Evolutionary conservation across 768 basidiomycete species (phyloP).

Genomic region (Phanerochaete carnosa): DNA sequence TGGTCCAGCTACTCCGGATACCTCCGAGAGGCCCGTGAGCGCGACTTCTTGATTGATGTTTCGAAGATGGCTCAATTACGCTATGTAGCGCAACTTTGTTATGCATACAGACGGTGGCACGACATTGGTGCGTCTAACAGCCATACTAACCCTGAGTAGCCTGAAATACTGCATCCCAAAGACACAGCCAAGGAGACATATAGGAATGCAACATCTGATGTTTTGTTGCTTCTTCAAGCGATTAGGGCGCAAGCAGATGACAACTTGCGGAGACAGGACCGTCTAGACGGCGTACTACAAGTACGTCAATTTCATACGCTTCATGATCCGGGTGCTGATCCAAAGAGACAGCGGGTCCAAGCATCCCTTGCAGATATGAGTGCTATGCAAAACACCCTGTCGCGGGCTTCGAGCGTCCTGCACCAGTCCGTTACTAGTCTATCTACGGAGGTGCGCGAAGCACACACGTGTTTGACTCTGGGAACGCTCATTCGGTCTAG

Average conservation of each 20-base stretch:
- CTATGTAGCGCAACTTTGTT: constrained; percentile 66
- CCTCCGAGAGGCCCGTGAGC: constrained; percentile 73
- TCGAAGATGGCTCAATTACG: background rate
- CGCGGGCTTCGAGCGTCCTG: background rate
- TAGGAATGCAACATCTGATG: constrained; percentile 60
- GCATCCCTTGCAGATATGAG: background rate
- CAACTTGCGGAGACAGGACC: constrained; percentile 24
- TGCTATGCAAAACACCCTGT: background rate
- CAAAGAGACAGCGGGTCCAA: background rate
- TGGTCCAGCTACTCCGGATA: constrained; percentile 89
- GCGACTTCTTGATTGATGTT: background rate
- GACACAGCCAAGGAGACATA: constrained; percentile 67
- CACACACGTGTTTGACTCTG: background rate
- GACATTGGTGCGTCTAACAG: constrained; percentile 58
- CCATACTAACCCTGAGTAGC: background rate
- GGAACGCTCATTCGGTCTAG: background rate
- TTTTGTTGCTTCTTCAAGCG: constrained; percentile 45
- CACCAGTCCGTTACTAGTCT: background rate
- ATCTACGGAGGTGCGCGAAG: background rate
- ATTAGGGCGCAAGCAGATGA: constrained; percentile 43
- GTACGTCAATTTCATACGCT: constrained; percentile 3
- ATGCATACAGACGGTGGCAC: constrained; percentile 69
- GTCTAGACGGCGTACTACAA: constrained; percentile 25
- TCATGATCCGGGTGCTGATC: background rate
- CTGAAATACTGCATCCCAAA: constrained; percentile 20